A percentile compares a stretch with the other conserved stretches of the same genome.
These are phyloP conservation scores for Lavandula angustifolia DNA, from an alignment of 257 asterid genomes.

Conservation along the genomic window DNA sequence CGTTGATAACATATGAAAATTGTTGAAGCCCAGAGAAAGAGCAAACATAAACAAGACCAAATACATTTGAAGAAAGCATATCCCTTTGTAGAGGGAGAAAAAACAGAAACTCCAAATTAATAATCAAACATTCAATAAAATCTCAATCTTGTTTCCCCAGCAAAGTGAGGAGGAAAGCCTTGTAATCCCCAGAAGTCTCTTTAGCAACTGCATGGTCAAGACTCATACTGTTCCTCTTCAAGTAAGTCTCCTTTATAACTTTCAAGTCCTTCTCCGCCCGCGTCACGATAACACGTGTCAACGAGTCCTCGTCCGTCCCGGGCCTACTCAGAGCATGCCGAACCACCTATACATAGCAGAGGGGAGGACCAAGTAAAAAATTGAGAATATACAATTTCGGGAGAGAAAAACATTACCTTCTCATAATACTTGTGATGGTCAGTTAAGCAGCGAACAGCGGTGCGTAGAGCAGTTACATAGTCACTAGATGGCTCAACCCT, in stretches of 20 bases:
- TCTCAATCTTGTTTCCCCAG: conserved; percentile 46
- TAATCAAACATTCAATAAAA: neutral
- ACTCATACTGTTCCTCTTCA: conserved; percentile 63
- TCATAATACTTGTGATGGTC: conserved; percentile 70
- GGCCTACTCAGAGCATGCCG: conserved; percentile 50
- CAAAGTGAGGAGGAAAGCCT: conserved; percentile 62
- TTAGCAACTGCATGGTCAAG: conserved; percentile 64
- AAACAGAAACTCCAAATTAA: neutral
- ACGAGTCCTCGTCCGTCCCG: conserved; percentile 62
- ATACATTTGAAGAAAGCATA: no score
- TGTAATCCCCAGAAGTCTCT: conserved; percentile 72
- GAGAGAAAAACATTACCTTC: conserved; percentile 48
- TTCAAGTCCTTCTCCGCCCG: conserved; percentile 73
- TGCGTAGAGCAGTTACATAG: conserved; percentile 48
- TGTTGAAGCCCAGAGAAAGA: neutral
- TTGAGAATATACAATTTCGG: no score
- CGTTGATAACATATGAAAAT: neutral
- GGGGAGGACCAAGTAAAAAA: no score
- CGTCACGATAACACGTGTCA: conserved; percentile 63
- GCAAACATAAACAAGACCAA: neutral
- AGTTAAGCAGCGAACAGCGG: conserved; percentile 52
- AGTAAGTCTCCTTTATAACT: conserved; percentile 51
- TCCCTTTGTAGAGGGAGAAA: no score
- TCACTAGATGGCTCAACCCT: conserved; percentile 43
- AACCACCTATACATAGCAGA: no score